These are phyloP conservation scores for Corylus avellana DNA, from an alignment of 306 rosid genomes.

Conservation along the genomic window DNA sequence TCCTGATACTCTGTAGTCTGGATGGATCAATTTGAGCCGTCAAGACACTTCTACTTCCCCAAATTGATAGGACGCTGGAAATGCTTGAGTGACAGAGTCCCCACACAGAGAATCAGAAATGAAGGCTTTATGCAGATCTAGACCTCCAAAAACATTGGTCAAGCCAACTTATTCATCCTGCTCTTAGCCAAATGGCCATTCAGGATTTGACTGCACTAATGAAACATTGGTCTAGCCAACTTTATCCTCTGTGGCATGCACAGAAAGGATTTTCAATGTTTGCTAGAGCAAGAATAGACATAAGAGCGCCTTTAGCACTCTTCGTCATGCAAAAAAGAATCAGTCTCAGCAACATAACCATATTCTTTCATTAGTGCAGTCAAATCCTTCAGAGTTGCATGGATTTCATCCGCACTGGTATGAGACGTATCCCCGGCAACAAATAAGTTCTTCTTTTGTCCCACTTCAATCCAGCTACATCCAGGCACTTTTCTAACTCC, in stretches of 20 bases:
- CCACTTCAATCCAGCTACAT: constrained; percentile 72
- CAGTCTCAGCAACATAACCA: constrained; percentile 22
- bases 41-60: background rate
- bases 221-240: no score
- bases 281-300: background rate
- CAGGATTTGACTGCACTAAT: background rate
- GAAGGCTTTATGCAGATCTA: background rate
- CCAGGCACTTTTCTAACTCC: constrained; percentile 70
- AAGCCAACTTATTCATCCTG: background rate
- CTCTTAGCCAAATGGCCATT: background rate
- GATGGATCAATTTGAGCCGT: background rate
- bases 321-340: constrained; percentile 19
- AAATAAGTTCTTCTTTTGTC: constrained; percentile 51
- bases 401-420: constrained; percentile 46
- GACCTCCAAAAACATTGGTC: constrained; percentile 3
- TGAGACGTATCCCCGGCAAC: constrained; percentile 58
- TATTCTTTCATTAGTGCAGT: constrained; percentile 50
- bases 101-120: background rate
- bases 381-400: constrained; percentile 43
- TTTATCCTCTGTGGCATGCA: background rate
- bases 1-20: no score
- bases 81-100: background rate
- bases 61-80: no score
- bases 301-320: constrained; percentile 8
- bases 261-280: background rate